phyloP scores from a whole-genome alignment of 169 alveolate genomes.

The Eimeria tenella region DNA sequence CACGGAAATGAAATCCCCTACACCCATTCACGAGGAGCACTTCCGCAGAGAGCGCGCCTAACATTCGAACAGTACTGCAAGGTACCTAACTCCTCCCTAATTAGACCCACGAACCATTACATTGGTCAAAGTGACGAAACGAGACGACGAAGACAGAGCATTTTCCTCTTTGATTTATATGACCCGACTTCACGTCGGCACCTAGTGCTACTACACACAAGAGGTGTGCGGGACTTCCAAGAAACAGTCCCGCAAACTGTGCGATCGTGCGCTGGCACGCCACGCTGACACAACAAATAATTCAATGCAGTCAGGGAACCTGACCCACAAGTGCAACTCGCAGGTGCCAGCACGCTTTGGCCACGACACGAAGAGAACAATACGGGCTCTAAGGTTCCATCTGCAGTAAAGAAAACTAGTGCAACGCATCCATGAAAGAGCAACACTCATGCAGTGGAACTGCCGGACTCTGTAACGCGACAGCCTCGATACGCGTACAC shows the following conservation, averaged over 20 bases:
- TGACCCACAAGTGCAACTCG: neutral
- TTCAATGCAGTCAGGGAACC: constrained; percentile 38
- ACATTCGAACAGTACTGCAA: neutral
- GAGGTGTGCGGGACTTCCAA: neutral
- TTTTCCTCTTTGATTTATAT: too few species aligned
- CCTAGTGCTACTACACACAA: too few species aligned
- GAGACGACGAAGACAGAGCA: too few species aligned
- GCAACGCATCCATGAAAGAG: too few species aligned
- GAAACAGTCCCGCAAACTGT: constrained; percentile 5
- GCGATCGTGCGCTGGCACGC: constrained; percentile 6
- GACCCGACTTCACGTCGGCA: too few species aligned
- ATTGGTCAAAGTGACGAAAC: neutral
- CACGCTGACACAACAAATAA: constrained; percentile 45
- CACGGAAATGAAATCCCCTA: neutral
- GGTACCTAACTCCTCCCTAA: neutral
- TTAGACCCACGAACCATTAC: neutral
- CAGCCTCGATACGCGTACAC: too few species aligned
- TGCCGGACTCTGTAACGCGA: too few species aligned
- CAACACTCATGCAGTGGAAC: too few species aligned
- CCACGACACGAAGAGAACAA: constrained; percentile 12
- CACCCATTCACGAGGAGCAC: constrained; percentile 12
- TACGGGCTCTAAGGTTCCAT: neutral
- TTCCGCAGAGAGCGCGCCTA: constrained; percentile 1
- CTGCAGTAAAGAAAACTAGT: too few species aligned
- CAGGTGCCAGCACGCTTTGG: constrained; percentile 21